A percentile compares a stretch with the other conserved stretches of the same genome.
Evolutionary conservation across 1,139 yeast genomes (phyloP).

Genomic region (Geotrichum macrosporum): DNA sequence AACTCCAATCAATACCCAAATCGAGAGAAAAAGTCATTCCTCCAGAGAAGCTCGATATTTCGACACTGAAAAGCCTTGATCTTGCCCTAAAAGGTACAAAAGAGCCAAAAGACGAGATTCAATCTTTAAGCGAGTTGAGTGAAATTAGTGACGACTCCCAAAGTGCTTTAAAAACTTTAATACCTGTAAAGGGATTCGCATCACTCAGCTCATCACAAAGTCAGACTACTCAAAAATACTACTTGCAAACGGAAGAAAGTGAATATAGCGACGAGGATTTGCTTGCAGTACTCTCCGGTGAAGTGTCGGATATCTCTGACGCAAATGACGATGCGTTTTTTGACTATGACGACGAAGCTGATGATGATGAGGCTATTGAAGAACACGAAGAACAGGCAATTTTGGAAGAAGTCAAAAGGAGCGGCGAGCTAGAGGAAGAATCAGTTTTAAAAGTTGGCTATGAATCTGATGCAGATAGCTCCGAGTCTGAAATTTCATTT

Average conservation of each 20-base stretch:
- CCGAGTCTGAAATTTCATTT: conserved; percentile 28
- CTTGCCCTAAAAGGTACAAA: conserved; percentile 24
- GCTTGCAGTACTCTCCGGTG: conserved; percentile 25
- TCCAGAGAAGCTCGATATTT: conserved; percentile 23
- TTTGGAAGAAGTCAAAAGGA: conserved; percentile 34
- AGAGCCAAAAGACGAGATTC: conserved; percentile 13
- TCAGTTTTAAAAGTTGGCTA: conserved; percentile 23
- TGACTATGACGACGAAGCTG: conserved; percentile 16
- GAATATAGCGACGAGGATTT: conserved; percentile 31
- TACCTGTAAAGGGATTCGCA: conserved; percentile 17
- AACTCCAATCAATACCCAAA: conserved; percentile 20
- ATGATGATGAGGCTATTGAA: conserved; percentile 18
- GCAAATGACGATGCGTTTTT: conserved; percentile 2
- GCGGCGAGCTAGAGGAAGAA: conserved; percentile 28
- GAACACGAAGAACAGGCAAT: conserved; percentile 39
- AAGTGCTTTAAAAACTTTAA: conserved; percentile 18
- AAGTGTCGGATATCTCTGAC: conserved; percentile 25
- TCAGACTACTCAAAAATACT: conserved; percentile 1
- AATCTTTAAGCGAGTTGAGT: conserved; percentile 15
- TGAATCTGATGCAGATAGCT: conserved; percentile 37
- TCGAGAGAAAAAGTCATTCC: conserved; percentile 24
- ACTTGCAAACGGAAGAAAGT: conserved; percentile 24
- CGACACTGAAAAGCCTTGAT: conserved; percentile 29
- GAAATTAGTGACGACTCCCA: conserved; percentile 17
- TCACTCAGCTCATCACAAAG: conserved; percentile 19